Percentiles rank a stretch among this genome's conserved stretches.
Conservation (phyloP, 768 basidiomycete species). For the Tricholoma sp. region DNA sequence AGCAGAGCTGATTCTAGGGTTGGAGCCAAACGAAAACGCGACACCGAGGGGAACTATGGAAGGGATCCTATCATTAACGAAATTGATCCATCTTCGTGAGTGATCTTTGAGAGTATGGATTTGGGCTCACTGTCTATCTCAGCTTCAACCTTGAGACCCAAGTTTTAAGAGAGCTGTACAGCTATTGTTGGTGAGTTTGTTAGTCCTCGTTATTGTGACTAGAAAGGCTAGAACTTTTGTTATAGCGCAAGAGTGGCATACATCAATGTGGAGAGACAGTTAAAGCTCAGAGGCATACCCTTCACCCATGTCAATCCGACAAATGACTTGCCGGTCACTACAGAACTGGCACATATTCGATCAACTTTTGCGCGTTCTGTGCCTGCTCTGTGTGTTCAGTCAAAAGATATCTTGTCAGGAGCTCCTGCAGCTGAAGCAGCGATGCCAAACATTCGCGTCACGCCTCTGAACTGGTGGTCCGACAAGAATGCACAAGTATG, state of each 20-base stretch:
- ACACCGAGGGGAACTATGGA: conserved; percentile 6
- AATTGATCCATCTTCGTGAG: conserved; percentile 12
- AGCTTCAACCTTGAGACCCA: conserved; percentile 71
- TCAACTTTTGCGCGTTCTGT: conserved; percentile 74
- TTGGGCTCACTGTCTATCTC: conserved; percentile 14
- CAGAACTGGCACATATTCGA: conserved; percentile 53
- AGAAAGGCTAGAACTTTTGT: background rate
- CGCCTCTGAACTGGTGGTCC: conserved; percentile 91
- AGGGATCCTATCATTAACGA: conserved; percentile 2
- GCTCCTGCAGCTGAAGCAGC: conserved; percentile 88
- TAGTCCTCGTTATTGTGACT: background rate
- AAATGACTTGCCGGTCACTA: conserved; percentile 30
- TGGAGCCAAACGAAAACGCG: conserved; percentile 21
- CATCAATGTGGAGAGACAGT: conserved; percentile 81
- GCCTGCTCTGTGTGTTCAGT: conserved; percentile 79
- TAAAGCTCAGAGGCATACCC: conserved; percentile 76
- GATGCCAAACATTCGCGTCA: conserved; percentile 87
- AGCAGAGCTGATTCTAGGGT: conserved; percentile 17
- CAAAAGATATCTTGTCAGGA: conserved; percentile 74
- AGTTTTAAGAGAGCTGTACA: conserved; percentile 73
- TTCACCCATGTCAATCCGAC: conserved; percentile 70
- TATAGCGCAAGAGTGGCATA: conserved; percentile 85
- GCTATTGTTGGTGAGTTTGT: conserved; percentile 72
- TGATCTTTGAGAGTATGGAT: conserved; percentile 1
- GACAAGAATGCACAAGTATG: conserved; percentile 60